Base-by-base conservation (phyloP, 495 filamentous ascomycete genomes). In the Daldinia grandis region DNA sequence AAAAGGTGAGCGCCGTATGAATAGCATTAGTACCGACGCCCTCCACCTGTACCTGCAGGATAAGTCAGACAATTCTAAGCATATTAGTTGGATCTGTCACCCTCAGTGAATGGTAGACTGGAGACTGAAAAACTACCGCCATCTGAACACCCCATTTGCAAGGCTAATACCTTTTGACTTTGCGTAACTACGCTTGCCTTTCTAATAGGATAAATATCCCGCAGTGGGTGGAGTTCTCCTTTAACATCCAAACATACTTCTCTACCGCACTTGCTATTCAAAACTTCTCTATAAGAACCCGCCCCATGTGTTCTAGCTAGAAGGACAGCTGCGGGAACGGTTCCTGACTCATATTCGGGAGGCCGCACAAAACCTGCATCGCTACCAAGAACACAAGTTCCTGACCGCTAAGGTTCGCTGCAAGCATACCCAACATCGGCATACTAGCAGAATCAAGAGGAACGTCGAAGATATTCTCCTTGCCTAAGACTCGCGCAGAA, bases 321-420 rank as follows among this genome's bases (percentile, higher is more conserved):
- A 61, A 65, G 47, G 40, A 62, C 56, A 62, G 25, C 55, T 56
- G 62, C 58, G 70, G 64, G 73, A 69, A 72, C 69, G 62, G 75
- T 74, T 77, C 69, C 64, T 73, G 66, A 76, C 66, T 70, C 69
- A 75, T 77, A 54, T 47, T 73, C 75, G 75, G 75, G 75, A 75
- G 64, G 73, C 73, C 70, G 73, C 75, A 75, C 73, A 51, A 64
- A 64, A 67, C 62, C 62, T 75, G 75, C 75, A 74, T 72, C 73
- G 57, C 66, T 73, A 77, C 70, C 72, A 77, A 63, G 75, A 77
- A 74, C 73, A 40, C 57, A 59, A 54, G 67, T 73, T 72, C 64
- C 47, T 72, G 75, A 77, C 75, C 75, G 75, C 75, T 54, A 75
- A 60, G 75, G 57, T 58, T 51, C 30, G n/a, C 75, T 77, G 75